Evolutionary conservation across 225 moss, liverwort and hornwort genomes (phyloP).

Genomic region (Thuidium tamariscinum): DNA sequence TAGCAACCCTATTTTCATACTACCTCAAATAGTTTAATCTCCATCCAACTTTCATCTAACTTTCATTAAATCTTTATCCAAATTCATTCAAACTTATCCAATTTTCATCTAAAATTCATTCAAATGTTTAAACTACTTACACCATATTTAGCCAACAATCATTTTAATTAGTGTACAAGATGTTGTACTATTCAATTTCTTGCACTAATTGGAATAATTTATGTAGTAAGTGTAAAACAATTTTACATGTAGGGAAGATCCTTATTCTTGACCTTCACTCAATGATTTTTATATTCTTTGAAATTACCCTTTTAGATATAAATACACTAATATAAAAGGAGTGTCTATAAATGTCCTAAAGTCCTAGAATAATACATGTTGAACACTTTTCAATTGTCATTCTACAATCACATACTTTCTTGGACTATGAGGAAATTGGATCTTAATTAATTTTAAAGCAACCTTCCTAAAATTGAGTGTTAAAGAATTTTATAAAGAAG

Average conservation of each 20-base stretch:
- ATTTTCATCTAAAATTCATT: neutral
- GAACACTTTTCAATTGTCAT: neutral
- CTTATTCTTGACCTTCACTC: neutral
- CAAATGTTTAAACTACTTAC: neutral
- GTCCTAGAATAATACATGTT: too few species aligned
- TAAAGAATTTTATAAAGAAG: accelerated
- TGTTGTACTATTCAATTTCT: neutral
- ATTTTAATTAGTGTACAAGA: neutral
- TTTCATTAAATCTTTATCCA: neutral
- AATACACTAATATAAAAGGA: neutral
- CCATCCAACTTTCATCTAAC: neutral
- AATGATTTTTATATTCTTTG: neutral
- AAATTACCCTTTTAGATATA: too few species aligned
- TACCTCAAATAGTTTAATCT: neutral
- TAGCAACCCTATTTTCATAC: neutral
- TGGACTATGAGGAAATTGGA: neutral
- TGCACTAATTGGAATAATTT: neutral
- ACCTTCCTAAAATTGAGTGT: neutral
- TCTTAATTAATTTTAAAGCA: accelerated
- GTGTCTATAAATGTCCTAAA: too few species aligned
- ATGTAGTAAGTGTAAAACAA: neutral
- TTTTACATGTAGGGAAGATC: accelerated
- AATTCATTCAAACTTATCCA: neutral
- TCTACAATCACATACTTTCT: neutral
- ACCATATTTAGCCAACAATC: neutral